Percentiles rank a stretch among this genome's conserved stretches.
These are phyloP conservation scores for Phoma sp. DNA, from an alignment of 2,329 filamentous ascomycete genomes.

Conservation along the genomic window DNA sequence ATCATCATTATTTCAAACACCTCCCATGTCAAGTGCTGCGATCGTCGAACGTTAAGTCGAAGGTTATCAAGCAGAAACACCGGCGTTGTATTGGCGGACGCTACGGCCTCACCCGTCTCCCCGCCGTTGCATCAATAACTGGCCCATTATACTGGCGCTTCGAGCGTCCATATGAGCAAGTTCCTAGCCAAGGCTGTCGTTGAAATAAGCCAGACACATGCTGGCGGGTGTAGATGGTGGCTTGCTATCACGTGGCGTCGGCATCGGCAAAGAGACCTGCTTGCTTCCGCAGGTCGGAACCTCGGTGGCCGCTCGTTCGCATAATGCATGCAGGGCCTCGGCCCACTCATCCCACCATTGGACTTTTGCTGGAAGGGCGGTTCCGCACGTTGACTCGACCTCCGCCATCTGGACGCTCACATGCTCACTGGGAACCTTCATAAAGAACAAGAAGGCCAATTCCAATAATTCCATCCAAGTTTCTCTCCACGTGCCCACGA, in stretches of 20 bases:
- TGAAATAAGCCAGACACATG: not conserved
- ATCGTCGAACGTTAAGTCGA: not conserved
- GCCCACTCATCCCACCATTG: slow-evolving; percentile 11
- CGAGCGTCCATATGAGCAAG: not conserved
- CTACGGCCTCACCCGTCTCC: slow-evolving; percentile 15
- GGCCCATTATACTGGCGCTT: slow-evolving; percentile 1
- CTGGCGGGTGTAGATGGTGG: not conserved
- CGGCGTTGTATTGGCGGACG: slow-evolving; percentile 2
- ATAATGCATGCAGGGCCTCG: slow-evolving; percentile 19
- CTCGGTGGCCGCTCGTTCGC: slow-evolving; percentile 6
- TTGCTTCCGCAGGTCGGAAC: slow-evolving; percentile 6
- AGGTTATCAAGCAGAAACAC: slow-evolving; percentile 1
- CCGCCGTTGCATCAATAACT: not conserved
- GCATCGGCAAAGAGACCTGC: not conserved
- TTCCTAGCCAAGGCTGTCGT: not conserved
- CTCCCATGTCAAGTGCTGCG: not conserved
- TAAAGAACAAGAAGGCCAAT: not conserved
- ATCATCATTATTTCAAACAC: not conserved
- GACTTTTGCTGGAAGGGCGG: slow-evolving; percentile 20
- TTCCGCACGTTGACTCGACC: slow-evolving; percentile 13
- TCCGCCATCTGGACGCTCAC: slow-evolving; percentile 6
- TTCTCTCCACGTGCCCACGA: no score
- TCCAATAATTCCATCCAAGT: no score
- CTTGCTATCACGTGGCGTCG: not conserved
- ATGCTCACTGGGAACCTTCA: not conserved